Percentiles rank a stretch among this genome's conserved stretches.
phyloP scores from a whole-genome alignment of 371 early-diverging fungal genomes.

The Furculomyces boomerangus region DNA sequence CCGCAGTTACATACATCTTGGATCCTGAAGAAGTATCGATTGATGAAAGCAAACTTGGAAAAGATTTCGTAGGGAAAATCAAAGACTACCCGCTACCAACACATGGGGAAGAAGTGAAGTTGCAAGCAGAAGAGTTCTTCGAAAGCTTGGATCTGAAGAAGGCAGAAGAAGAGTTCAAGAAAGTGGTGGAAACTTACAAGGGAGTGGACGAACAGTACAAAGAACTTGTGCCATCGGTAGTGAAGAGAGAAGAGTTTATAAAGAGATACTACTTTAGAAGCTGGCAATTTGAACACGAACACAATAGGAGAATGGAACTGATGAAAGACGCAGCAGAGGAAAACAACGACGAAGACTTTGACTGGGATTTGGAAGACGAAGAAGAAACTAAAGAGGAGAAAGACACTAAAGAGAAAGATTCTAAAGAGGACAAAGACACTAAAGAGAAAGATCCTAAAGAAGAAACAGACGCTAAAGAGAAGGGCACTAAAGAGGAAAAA shows the following conservation, averaged over 20 bases:
- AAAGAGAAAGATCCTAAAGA: background rate
- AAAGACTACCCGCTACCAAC: background rate
- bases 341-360: constrained; percentile 17
- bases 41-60: constrained; percentile 1
- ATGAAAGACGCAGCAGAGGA: constrained; percentile 18
- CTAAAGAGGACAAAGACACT: background rate
- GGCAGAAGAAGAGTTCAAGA: background rate
- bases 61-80: background rate
- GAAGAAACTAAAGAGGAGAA: background rate
- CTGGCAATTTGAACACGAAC: constrained; percentile 19
- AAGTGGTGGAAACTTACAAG: constrained; percentile 3
- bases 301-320: constrained; percentile 13
- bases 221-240: constrained; percentile 9
- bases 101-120: background rate
- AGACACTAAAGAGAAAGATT: background rate
- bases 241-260: constrained; percentile 14
- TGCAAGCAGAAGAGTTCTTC: constrained; percentile 5
- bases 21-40: constrained; percentile 6
- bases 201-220: constrained; percentile 4
- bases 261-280: constrained; percentile 16
- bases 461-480: background rate
- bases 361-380: constrained; percentile 20
- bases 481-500: too few species aligned
- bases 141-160: background rate
- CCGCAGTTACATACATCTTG: constrained; percentile 9